Conservation (phyloP, 257 asterid genomes). For the Paraleonurus japonicus region DNA sequence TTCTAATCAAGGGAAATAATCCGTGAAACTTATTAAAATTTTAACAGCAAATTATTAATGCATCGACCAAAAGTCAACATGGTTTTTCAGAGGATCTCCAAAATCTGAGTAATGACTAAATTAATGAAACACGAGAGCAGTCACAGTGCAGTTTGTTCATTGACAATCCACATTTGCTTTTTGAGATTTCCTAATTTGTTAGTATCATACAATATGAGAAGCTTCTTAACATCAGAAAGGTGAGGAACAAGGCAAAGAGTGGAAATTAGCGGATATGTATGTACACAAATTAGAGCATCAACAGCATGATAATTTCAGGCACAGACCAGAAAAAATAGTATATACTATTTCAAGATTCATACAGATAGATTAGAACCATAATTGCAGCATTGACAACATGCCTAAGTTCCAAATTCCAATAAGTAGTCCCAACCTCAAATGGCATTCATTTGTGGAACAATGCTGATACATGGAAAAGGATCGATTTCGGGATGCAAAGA, state of each 20-base stretch:
- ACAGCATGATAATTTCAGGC: no score
- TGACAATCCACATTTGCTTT: background rate
- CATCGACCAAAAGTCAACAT: background rate
- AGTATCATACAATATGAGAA: background rate
- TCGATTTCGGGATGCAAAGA: conserved; percentile 5
- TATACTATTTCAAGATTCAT: background rate
- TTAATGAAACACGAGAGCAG: background rate
- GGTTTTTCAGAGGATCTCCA: background rate
- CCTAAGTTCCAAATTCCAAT: background rate
- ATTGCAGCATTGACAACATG: background rate
- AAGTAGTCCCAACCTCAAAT: background rate
- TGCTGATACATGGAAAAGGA: background rate
- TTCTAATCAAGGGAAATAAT: background rate
- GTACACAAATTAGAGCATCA: background rate
- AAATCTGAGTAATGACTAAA: background rate
- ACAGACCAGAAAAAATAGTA: no score
- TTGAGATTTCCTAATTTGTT: background rate
- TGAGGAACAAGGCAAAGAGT: background rate
- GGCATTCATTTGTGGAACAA: background rate
- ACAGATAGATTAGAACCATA: conserved; percentile 1
- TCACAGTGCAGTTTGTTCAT: background rate
- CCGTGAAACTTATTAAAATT: background rate
- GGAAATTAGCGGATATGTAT: background rate
- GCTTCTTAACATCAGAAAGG: background rate
- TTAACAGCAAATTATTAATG: background rate